Conservation (phyloP, 495 filamentous ascomycete genomes). For the Niebla homalea region DNA sequence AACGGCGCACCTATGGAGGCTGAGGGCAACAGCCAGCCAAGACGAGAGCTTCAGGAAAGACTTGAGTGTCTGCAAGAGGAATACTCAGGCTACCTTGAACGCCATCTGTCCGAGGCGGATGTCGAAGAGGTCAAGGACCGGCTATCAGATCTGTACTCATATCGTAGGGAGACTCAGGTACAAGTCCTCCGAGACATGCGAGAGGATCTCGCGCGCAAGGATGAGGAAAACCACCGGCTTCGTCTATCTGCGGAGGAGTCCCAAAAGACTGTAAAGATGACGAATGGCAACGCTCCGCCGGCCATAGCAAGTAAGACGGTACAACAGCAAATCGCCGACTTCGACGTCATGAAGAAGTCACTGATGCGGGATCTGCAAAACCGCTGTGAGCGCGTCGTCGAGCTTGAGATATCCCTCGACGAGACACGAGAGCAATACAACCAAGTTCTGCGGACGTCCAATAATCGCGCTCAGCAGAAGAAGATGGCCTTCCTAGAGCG, state of each 20-base stretch:
- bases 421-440: conserved; percentile 98
- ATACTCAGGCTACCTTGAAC: conserved; percentile 67
- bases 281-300: conserved; percentile 38
- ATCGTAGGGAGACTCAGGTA: conserved; percentile 55
- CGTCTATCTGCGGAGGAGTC: conserved; percentile 62
- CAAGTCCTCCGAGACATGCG: conserved; percentile 60
- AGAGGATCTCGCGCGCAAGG: conserved; percentile 54
- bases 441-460: conserved; percentile 85
- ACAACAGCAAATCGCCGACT: conserved; percentile 94
- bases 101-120: conserved; percentile 66
- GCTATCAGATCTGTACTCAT: conserved; percentile 60
- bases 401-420: conserved; percentile 92
- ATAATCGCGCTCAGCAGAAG: conserved; percentile 97
- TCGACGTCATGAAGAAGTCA: conserved; percentile 99
- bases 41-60: conserved; percentile 59
- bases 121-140: conserved; percentile 69
- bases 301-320: conserved; percentile 77
- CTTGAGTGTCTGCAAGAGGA: conserved; percentile 60
- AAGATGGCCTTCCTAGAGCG: conserved; percentile 99
- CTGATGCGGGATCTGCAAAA: conserved; percentile 98
- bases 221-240: conserved; percentile 63
- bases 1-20: conserved; percentile 52
- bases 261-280: conserved; percentile 53
- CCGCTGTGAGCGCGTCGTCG: conserved; percentile 91
- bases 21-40: conserved; percentile 48